Evolutionary conservation across 805 yeast genomes (phyloP), one percentile per base, ranked within the genome.

Genomic region (Zygosaccharomyces bailii): DNA sequence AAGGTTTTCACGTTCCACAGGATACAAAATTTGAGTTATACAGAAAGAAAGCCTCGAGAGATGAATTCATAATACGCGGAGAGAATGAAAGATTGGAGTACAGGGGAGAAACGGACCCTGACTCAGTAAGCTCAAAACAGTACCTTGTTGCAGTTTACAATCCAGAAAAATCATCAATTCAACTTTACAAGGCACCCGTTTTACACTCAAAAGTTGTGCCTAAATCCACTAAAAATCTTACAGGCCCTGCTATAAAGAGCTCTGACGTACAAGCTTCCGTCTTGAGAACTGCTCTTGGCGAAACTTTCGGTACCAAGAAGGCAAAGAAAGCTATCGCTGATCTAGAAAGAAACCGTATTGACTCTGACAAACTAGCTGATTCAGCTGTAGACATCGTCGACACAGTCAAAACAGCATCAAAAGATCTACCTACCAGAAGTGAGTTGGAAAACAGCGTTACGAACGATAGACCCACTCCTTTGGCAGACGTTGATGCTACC

Each of bases 231-330:
- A 76, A 81, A 55, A 67, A 67, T 35, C 72, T 72, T 49, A 69
- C 70, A 36, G 86, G 87, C 5, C 93, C 93, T 17, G 66, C 72
- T 19, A 73, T 86, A 45, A 79, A 76, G 36, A 54, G 66, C 84
- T 79, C 76, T 25, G 70, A 71, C 44, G 73, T 70, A 4, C 66
- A 72, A 48, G 57, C 59, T 55, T 70, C 75, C 46, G 69, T 73
- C 13, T 87, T 86, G 67, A 78, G 97, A 63, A 86, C 79, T 45
- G 84, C 87, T 1, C 75, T 93, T 60, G 99, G 99, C 60, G 91
- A 88, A 67, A 95, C 93, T 2, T 93, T 93, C 57, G 99, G 99
- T 75, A 91, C 99, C 46, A 90, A 86, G 70, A 90, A 82, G 70
- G 97, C 97, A 50, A 91, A 88, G 71, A 84, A 87, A 56, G 95